Percentiles rank a stretch among this genome's conserved stretches.
Conservation (phyloP, 2,329 filamentous ascomycete species). For the Hymenoscyphus fraxineus region DNA sequence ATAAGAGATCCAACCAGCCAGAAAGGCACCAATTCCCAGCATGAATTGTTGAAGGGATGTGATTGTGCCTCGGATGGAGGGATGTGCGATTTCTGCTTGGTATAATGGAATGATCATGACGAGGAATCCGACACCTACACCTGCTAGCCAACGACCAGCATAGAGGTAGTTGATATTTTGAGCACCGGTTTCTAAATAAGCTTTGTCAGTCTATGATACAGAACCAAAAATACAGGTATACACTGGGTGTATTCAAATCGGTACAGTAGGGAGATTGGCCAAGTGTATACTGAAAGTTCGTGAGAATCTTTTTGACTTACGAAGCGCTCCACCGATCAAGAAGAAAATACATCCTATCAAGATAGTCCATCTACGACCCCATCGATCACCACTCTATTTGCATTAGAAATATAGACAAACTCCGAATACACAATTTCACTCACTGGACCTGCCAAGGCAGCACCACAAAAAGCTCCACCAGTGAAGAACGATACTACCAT, state of each 20-base stretch:
- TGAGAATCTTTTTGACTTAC: neutral
- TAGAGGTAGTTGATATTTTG: conserved; percentile 57
- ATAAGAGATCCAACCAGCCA: conserved; percentile 71
- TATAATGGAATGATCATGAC: conserved; percentile 52
- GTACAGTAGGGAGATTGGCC: neutral
- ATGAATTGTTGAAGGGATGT: conserved; percentile 79
- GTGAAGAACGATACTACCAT: conserved; percentile 77
- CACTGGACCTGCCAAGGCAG: conserved; percentile 46
- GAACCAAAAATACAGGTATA: neutral
- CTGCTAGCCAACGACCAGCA: conserved; percentile 65
- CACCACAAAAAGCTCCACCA: conserved; percentile 53
- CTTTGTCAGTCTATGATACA: neutral
- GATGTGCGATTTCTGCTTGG: conserved; percentile 76
- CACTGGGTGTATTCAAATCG: no score
- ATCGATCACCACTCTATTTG: conserved; percentile 48
- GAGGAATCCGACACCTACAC: conserved; percentile 52
- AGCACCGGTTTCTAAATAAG: conserved; percentile 56
- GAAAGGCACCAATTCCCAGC: conserved; percentile 70
- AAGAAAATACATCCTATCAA: conserved; percentile 68
- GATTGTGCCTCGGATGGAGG: conserved; percentile 67
- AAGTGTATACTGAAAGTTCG: neutral
- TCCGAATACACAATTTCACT: neutral
- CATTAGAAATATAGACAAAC: neutral
- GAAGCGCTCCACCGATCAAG: conserved; percentile 66
- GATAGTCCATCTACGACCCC: conserved; percentile 71